Percentiles rank a stretch among this genome's conserved stretches.
Conservation (phyloP, 805 yeast species). For the Spathaspora hagerdaliae region DNA sequence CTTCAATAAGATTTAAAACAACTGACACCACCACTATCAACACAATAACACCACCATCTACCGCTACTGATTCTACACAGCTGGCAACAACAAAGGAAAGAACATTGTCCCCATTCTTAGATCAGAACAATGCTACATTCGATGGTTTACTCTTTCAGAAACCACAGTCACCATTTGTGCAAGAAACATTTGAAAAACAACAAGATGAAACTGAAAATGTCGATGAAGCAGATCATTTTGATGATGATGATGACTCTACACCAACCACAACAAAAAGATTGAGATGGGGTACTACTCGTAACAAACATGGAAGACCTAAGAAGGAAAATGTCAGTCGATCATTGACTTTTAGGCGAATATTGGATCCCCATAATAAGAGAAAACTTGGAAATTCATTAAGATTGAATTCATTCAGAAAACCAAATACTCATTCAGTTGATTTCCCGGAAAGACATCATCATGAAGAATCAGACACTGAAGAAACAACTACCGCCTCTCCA, state of each 20-base stretch:
- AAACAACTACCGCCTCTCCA: conserved; percentile 18
- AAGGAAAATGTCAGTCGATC: conserved; percentile 43
- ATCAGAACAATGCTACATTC: conserved; percentile 13
- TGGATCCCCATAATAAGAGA: conserved; percentile 14
- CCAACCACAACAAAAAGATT: conserved; percentile 54
- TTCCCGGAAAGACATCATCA: conserved; percentile 5
- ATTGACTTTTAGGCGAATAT: conserved; percentile 46
- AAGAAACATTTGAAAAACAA: background rate
- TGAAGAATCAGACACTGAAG: conserved; percentile 12
- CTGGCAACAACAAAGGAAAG: background rate
- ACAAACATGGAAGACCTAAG: conserved; percentile 62
- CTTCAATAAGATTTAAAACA: conserved; percentile 28
- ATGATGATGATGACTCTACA: conserved; percentile 1
- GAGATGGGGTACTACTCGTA: conserved; percentile 90
- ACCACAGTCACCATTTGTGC: conserved; percentile 27
- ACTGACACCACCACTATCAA: conserved; percentile 18
- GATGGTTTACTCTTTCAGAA: conserved; percentile 14
- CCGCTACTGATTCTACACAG: background rate
- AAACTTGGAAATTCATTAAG: conserved; percentile 3
- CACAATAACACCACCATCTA: conserved; percentile 8
- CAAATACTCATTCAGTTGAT: conserved; percentile 10
- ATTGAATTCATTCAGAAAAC: conserved; percentile 8
- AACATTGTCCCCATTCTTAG: conserved; percentile 26
- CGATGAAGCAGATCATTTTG: conserved; percentile 14
- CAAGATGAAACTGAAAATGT: conserved; percentile 3